Percentiles rank a stretch among this genome's conserved stretches.
Conservation (phyloP, 2,329 filamentous ascomycete genomes). For the Colletotrichum gloeosporioides region DNA sequence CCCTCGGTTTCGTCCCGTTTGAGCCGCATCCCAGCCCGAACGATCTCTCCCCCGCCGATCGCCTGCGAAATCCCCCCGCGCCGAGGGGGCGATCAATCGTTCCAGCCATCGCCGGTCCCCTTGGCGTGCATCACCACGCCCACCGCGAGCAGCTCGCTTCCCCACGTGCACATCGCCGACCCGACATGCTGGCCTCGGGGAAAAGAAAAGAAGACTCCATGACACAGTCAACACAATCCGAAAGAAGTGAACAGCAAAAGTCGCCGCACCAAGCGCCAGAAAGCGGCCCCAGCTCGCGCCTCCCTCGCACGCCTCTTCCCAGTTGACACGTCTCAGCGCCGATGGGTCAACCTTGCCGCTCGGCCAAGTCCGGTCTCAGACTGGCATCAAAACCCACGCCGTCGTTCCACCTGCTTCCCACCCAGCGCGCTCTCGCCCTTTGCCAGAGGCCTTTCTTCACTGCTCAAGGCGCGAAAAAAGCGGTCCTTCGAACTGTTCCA, state of each 20-base stretch:
- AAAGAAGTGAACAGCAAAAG: background rate
- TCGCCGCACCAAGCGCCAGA: background rate
- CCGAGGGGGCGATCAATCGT: background rate
- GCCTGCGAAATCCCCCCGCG: background rate
- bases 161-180: background rate
- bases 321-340: background rate
- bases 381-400: background rate
- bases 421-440: background rate
- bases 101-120: background rate
- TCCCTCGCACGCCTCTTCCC: background rate
- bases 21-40: background rate
- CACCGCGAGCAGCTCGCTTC: background rate
- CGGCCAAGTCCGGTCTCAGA: background rate
- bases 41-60: background rate
- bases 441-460: background rate
- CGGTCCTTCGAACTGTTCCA: background rate
- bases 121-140: background rate
- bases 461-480: background rate
- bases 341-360: background rate
- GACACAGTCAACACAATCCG: background rate
- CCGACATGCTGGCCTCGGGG: background rate
- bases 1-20: background rate
- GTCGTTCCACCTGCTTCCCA: background rate
- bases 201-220: background rate
- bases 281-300: background rate